Conservation (phyloP, 106 monocot species). For the Apostasia ramifera region DNA sequence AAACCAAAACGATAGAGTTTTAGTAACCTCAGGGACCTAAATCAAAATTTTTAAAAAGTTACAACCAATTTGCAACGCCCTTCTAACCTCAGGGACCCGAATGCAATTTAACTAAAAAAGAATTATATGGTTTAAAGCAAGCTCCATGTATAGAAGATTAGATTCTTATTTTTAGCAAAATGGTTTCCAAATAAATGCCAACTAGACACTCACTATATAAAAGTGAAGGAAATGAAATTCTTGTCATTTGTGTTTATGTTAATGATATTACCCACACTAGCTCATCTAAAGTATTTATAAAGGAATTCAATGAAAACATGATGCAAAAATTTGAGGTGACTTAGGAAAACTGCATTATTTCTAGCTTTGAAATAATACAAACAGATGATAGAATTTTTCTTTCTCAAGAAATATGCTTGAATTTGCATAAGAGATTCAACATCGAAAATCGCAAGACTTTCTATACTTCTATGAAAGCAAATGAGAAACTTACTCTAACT, state of each 20-base stretch:
- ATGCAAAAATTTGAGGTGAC: too few species aligned
- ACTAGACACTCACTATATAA: slow-evolving; percentile 13
- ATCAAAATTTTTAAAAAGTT: too few species aligned
- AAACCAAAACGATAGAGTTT: too few species aligned
- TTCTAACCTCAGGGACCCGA: too few species aligned
- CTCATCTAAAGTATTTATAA: too few species aligned
- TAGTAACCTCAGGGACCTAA: too few species aligned
- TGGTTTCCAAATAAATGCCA: slow-evolving; percentile 8
- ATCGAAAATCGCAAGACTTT: not conserved
- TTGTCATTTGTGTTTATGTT: too few species aligned
- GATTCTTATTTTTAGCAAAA: slow-evolving; percentile 8
- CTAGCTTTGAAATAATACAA: too few species aligned
- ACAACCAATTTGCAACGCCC: too few species aligned
- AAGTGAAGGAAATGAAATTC: not conserved
- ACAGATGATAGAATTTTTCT: not conserved
- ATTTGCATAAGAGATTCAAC: not conserved
- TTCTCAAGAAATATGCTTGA: not conserved
- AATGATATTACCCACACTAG: too few species aligned
- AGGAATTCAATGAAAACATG: too few species aligned
- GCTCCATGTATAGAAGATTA: slow-evolving; percentile 7
- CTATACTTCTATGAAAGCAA: not conserved
- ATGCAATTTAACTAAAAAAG: not conserved
- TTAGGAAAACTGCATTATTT: too few species aligned
- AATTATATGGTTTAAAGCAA: slow-evolving; percentile 13
- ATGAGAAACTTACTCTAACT: not conserved